phyloP scores from a whole-genome alignment of 345 rosid species.

The Turritis glabra region DNA sequence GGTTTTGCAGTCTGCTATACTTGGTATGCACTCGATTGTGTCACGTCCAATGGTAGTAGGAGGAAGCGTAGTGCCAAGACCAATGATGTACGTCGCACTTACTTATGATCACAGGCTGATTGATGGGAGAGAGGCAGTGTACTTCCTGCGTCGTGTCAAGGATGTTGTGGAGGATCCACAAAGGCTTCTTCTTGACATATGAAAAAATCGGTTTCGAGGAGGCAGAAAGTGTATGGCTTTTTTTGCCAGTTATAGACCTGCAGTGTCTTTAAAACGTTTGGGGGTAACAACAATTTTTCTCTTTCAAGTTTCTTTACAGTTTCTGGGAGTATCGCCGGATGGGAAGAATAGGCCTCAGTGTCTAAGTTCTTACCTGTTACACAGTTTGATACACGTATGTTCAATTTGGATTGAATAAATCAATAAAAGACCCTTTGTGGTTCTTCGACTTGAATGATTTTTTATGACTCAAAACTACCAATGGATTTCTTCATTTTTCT shows the following conservation, averaged over 20 bases:
- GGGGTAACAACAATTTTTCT: neutral
- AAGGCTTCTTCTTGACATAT: constrained; percentile 76
- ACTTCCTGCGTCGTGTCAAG: constrained; percentile 80
- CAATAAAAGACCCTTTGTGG: neutral
- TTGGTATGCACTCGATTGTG: constrained; percentile 91
- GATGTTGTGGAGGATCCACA: constrained; percentile 89
- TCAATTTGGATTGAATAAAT: constrained; percentile 7
- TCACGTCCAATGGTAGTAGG: constrained; percentile 83
- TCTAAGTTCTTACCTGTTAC: neutral
- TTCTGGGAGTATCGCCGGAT: neutral
- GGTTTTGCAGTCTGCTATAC: constrained; percentile 68
- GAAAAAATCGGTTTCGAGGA: constrained; percentile 11
- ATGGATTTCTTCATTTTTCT: neutral
- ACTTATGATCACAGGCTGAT: constrained; percentile 86
- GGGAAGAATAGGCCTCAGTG: neutral
- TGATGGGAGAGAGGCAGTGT: constrained; percentile 93
- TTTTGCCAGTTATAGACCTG: neutral
- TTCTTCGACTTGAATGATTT: neutral
- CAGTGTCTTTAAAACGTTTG: neutral
- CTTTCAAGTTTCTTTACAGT: neutral
- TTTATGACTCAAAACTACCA: neutral
- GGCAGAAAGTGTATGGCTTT: neutral
- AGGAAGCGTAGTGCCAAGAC: constrained; percentile 69
- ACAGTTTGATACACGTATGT: neutral
- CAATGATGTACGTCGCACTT: constrained; percentile 88